These are phyloP conservation scores for Leccinum huronense DNA, from an alignment of 1,284 basidiomycete genomes.

Conservation along the genomic window DNA sequence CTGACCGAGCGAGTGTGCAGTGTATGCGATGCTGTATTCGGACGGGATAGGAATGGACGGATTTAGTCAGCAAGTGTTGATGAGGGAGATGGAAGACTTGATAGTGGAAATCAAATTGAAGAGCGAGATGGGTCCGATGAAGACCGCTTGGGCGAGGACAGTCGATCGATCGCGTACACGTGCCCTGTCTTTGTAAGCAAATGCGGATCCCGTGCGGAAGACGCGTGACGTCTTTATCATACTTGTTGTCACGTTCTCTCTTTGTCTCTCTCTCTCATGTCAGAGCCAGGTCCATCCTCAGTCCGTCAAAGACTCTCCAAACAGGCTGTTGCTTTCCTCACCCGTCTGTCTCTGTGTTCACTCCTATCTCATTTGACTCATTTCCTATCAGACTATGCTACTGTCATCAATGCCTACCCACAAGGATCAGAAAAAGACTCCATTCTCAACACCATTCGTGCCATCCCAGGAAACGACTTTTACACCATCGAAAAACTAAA, in stretches of 20 bases:
- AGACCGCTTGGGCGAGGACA: conserved; percentile 48
- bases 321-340: conserved; percentile 15
- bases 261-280: not conserved
- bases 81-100: conserved; percentile 59
- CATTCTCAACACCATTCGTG: conserved; percentile 19
- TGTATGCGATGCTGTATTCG: conserved; percentile 21
- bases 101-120: conserved; percentile 60
- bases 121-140: conserved; percentile 52
- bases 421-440: conserved; percentile 16
- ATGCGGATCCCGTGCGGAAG: conserved; percentile 19
- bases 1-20: conserved; percentile 16
- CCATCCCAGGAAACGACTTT: conserved; percentile 27
- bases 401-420: conserved; percentile 18
- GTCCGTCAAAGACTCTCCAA: conserved; percentile 16
- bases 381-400: conserved; percentile 21
- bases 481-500: conserved; percentile 23
- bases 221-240: conserved; percentile 19
- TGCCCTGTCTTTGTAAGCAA: conserved; percentile 30
- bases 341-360: not conserved
- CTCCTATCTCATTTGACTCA: not conserved
- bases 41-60: conserved; percentile 17
- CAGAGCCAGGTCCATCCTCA: conserved; percentile 10
- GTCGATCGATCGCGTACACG: conserved; percentile 32
- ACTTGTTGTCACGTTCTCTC: not conserved
- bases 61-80: conserved; percentile 43